Evolutionary conservation across 2,329 filamentous ascomycete genomes (phyloP).

Genomic region (Ascochyta pisi): DNA sequence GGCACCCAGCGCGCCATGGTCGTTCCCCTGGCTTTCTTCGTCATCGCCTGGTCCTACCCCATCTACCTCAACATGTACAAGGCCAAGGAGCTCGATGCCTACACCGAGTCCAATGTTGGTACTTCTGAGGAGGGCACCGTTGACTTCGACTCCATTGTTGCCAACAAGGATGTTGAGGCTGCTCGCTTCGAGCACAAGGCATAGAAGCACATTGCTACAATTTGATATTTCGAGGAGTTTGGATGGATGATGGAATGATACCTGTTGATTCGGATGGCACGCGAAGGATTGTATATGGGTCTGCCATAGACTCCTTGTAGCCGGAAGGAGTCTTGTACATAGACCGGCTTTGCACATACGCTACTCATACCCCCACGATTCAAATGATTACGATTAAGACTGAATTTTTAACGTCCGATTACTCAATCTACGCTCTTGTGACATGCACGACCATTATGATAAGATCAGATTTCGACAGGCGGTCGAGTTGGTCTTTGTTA

Average conservation of each 20-base stretch:
- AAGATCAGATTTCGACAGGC: too few species aligned
- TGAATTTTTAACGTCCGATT: not conserved
- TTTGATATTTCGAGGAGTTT: conserved; percentile 7
- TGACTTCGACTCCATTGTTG: conserved; percentile 36
- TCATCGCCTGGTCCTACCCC: conserved; percentile 45
- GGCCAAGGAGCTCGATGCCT: conserved; percentile 46
- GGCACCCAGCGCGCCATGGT: conserved; percentile 46
- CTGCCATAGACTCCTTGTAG: conserved; percentile 2
- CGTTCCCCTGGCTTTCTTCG: conserved; percentile 45
- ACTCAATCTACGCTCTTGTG: too few species aligned
- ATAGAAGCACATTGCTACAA: not conserved
- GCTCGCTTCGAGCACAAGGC: conserved; percentile 26
- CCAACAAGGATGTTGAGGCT: conserved; percentile 35
- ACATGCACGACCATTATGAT: too few species aligned
- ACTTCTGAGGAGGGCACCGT: conserved; percentile 25
- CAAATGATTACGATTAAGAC: conserved; percentile 10
- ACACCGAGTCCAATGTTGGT: conserved; percentile 43
- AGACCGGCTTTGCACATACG: conserved; percentile 20
- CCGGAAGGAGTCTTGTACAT: conserved; percentile 13
- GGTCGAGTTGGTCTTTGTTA: too few species aligned
- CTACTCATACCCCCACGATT: conserved; percentile 17
- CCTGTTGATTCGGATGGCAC: not conserved
- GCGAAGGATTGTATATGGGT: conserved; percentile 6
- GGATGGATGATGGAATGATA: conserved; percentile 9
- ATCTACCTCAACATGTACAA: conserved; percentile 47